These are phyloP conservation scores for Metschnikowia koreensis DNA, from an alignment of 805 yeast genomes.

Conservation along the genomic window DNA sequence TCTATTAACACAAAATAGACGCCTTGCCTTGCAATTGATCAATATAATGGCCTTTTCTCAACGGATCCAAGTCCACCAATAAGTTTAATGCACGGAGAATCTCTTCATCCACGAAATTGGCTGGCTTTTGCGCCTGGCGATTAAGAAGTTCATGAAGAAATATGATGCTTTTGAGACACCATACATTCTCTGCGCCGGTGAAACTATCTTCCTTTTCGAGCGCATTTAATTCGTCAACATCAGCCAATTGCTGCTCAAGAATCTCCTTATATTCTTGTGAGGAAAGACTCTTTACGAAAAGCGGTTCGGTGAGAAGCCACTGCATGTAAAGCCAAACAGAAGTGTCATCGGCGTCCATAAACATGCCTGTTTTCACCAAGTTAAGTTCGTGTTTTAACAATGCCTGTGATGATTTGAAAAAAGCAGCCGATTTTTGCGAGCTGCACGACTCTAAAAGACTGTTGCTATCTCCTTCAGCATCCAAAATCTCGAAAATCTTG, in stretches of 20 bases:
- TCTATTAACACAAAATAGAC: conserved; percentile 6
- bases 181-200: conserved; percentile 53
- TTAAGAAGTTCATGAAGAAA: conserved; percentile 38
- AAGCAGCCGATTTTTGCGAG: conserved; percentile 12
- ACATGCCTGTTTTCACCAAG: conserved; percentile 77
- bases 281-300: conserved; percentile 32
- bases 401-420: conserved; percentile 29
- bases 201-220: conserved; percentile 66
- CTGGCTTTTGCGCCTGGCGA: conserved; percentile 5
- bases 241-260: conserved; percentile 44
- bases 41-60: conserved; percentile 58
- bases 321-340: conserved; percentile 87
- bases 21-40: conserved; percentile 31
- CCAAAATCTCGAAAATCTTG: conserved; percentile 35
- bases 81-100: conserved; percentile 37
- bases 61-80: conserved; percentile 59
- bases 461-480: background rate
- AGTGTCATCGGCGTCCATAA: conserved; percentile 91
- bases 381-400: conserved; percentile 59
- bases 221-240: conserved; percentile 61
- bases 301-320: conserved; percentile 62
- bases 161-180: conserved; percentile 71
- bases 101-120: conserved; percentile 18
- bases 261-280: conserved; percentile 33
- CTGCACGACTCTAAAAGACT: background rate